Conservation (phyloP, 192 early-diverging fungal genomes). For the Geranomyces michiganensis region DNA sequence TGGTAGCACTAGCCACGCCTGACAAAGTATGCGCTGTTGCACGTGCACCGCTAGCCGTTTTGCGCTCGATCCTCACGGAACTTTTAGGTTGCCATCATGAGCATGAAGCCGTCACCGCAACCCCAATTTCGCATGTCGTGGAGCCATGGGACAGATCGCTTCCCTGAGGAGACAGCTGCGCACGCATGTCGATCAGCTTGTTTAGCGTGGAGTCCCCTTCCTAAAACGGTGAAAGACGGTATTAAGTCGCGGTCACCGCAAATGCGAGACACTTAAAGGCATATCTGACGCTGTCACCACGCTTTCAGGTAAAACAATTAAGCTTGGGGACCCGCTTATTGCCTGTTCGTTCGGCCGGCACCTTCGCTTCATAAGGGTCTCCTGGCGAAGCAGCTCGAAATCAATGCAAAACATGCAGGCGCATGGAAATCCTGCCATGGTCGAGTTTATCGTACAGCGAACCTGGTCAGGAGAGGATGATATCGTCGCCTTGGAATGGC, state of each 20-base stretch:
- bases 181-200: not conserved
- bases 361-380: constrained; percentile 24
- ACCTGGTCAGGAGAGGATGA: constrained; percentile 27
- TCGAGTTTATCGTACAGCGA: constrained; percentile 7
- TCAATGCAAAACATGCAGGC: not conserved
- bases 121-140: constrained; percentile 34
- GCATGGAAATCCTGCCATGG: not conserved
- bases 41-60: no score
- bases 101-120: constrained; percentile 40
- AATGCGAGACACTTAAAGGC: no score
- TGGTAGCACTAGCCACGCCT: constrained; percentile 41
- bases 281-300: not conserved
- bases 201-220: constrained; percentile 23
- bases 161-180: not conserved
- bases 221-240: constrained; percentile 20
- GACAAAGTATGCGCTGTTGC: constrained; percentile 33
- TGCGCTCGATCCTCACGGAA: no score
- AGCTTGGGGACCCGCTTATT: constrained; percentile 27
- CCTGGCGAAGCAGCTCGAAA: not conserved
- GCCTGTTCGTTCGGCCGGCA: constrained; percentile 34
- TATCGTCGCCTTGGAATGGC: constrained; percentile 46
- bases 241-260: no score
- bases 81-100: constrained; percentile 37
- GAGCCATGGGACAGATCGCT: not conserved
- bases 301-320: not conserved